Conservation (phyloP, 495 filamentous ascomycete genomes). For the Aspergillus conjunctus region DNA sequence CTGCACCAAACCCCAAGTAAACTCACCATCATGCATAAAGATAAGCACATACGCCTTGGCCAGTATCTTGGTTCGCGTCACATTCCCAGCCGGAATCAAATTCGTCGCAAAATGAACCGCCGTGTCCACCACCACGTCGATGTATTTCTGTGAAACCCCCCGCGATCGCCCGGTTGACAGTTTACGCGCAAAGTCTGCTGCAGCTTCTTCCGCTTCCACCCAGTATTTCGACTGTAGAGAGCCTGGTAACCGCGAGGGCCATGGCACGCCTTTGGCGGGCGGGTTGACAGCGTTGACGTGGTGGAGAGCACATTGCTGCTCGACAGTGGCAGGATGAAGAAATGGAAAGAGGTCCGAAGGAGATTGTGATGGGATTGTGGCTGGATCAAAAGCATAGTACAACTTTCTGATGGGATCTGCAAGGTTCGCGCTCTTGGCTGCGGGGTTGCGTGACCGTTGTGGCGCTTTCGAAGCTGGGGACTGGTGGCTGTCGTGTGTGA, state of each 20-base stretch:
- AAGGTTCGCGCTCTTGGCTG: neutral
- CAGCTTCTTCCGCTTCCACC: slow-evolving; percentile 17
- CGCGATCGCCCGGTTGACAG: neutral
- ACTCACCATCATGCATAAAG: slow-evolving; percentile 24
- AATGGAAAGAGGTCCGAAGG: slow-evolving; percentile 1
- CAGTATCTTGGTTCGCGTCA: slow-evolving; percentile 9
- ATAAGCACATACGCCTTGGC: slow-evolving; percentile 16
- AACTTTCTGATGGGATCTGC: slow-evolving; percentile 3
- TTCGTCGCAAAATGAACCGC: slow-evolving; percentile 15
- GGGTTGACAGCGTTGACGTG: slow-evolving; percentile 14
- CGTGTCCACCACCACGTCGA: slow-evolving; percentile 14
- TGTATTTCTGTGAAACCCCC: neutral
- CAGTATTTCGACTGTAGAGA: slow-evolving; percentile 23
- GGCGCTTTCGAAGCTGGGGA: neutral
- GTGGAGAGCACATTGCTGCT: neutral
- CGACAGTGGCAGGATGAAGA: neutral
- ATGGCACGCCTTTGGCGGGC: slow-evolving; percentile 12
- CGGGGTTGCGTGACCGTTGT: neutral
- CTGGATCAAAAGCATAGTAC: slow-evolving; percentile 18
- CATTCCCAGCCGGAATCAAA: slow-evolving; percentile 10
- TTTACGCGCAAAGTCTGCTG: slow-evolving; percentile 3
- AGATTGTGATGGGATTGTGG: neutral
- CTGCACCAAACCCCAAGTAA: neutral
- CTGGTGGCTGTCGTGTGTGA: neutral
- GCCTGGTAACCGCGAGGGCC: slow-evolving; percentile 8